Percentiles rank a stretch among this genome's conserved stretches.
Conservation (phyloP, 139 green algal species). For the Marvania coccoides region DNA sequence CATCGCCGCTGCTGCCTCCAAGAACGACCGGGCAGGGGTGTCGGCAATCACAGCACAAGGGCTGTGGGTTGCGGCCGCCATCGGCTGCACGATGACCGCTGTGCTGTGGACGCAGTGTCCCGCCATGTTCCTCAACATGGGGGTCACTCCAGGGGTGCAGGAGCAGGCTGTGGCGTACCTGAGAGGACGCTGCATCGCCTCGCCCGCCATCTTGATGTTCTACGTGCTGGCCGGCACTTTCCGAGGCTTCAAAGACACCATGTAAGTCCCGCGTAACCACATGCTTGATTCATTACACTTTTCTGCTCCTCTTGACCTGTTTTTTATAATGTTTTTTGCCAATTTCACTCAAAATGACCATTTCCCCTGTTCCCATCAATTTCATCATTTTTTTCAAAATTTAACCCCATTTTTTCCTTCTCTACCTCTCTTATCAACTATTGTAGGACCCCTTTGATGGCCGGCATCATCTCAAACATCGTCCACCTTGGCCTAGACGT, state of each 20-base stretch:
- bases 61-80: conserved; percentile 24
- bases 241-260: conserved; percentile 29
- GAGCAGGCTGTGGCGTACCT: conserved; percentile 23
- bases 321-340: too few species aligned
- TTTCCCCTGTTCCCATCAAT: too few species aligned
- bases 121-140: conserved; percentile 13
- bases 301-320: too few species aligned
- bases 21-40: conserved; percentile 10
- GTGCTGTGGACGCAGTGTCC: conserved; percentile 14
- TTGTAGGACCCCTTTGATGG: conserved; percentile 19
- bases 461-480: conserved; percentile 18
- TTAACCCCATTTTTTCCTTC: too few species aligned
- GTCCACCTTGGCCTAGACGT: conserved; percentile 37
- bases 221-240: conserved; percentile 30
- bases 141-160: conserved; percentile 20
- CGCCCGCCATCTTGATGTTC: conserved; percentile 20
- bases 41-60: conserved; percentile 13
- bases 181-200: conserved; percentile 22
- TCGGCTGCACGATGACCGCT: conserved; percentile 7
- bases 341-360: too few species aligned
- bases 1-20: conserved; percentile 14
- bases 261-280: too few species aligned
- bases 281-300: too few species aligned
- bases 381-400: too few species aligned
- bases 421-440: background rate